Base-by-base conservation (phyloP, 164 flowering plant species). In the Echeveria elegans region DNA sequence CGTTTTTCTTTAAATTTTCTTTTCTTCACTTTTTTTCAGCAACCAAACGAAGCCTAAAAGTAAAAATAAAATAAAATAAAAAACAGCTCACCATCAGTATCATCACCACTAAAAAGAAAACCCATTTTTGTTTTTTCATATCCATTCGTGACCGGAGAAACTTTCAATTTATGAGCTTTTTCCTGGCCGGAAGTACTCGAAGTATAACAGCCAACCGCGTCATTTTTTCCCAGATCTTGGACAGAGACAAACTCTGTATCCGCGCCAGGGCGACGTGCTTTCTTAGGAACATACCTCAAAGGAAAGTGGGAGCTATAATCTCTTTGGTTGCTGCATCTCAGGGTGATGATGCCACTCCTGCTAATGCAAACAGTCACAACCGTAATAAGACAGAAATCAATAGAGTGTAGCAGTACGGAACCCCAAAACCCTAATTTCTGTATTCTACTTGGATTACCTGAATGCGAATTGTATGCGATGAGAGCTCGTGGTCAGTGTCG, bases 271-370 rank as follows among this genome's bases (percentile, higher is more conserved):
- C 71, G 56, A 11, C 73, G 66, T 45, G 68, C 69, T 56, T 72
- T 81, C 73, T 83, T 83, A 12, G 91, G 89, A 73, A 79, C 74
- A 73, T 86, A 85, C 71, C 81, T 77, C 64, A 82, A 81, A 0
- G 92, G 95, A 50, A 71, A 63, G 1, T 83, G 77, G 2, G 85
- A 74, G 59, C 77, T 65, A 43, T 69, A 78, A 41, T 71, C 77
- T 69, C 80, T 83, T 53, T 71, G 74, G 41, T 67, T 77, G 65
- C 83, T 80, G 40, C 66, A 69, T 18, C n/a, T 10, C 26, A 1
- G 26, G 5, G n/a, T 28, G n/a, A 6, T 32, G 14, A 16, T 56
- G 11, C 32, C 28, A 56, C 61, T 11, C 3, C 8, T 52, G 23
- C 21, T 52, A n/a, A n/a, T n/a, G n/a, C n/a, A n/a, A n/a, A n/a